These are phyloP conservation scores for Pichia sp. DNA, from an alignment of 1,139 yeast species.

Conservation along the genomic window DNA sequence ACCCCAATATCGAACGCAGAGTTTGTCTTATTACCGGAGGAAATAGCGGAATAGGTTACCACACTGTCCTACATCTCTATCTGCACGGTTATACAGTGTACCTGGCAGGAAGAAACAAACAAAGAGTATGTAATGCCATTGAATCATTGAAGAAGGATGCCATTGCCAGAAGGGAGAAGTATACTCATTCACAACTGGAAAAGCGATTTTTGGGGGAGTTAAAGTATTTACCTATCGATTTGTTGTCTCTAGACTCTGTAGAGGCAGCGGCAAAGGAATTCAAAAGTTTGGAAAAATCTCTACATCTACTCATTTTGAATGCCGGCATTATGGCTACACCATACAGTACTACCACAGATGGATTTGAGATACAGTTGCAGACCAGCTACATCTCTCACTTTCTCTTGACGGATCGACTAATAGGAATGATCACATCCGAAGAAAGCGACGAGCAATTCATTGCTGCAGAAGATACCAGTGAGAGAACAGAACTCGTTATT, in stretches of 20 bases:
- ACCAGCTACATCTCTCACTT: constrained; percentile 76
- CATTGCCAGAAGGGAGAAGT: constrained; percentile 22
- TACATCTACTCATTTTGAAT: constrained; percentile 66
- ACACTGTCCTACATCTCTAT: constrained; percentile 65
- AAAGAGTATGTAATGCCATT: constrained; percentile 51
- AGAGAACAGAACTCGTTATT: background rate
- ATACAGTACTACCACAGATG: constrained; percentile 51
- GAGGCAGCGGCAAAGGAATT: constrained; percentile 47
- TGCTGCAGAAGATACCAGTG: background rate
- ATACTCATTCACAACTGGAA: constrained; percentile 16
- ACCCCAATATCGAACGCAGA: constrained; percentile 35
- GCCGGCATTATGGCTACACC: constrained; percentile 84
- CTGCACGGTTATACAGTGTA: constrained; percentile 74
- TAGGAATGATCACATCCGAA: constrained; percentile 43
- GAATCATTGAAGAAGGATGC: constrained; percentile 52
- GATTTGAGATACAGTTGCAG: constrained; percentile 71
- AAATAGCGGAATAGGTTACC: constrained; percentile 75
- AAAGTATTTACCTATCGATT: constrained; percentile 53
- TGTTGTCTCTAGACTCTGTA: constrained; percentile 52
- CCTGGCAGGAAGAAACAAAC: constrained; percentile 59
- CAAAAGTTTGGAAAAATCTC: constrained; percentile 38
- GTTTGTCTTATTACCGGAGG: constrained; percentile 77
- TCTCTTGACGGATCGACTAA: constrained; percentile 53
- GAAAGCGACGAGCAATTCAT: constrained; percentile 13
- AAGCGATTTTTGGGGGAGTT: constrained; percentile 47